Evolutionary conservation across 495 filamentous ascomycete genomes (phyloP).

Genomic region (Ascobolus immersus): DNA sequence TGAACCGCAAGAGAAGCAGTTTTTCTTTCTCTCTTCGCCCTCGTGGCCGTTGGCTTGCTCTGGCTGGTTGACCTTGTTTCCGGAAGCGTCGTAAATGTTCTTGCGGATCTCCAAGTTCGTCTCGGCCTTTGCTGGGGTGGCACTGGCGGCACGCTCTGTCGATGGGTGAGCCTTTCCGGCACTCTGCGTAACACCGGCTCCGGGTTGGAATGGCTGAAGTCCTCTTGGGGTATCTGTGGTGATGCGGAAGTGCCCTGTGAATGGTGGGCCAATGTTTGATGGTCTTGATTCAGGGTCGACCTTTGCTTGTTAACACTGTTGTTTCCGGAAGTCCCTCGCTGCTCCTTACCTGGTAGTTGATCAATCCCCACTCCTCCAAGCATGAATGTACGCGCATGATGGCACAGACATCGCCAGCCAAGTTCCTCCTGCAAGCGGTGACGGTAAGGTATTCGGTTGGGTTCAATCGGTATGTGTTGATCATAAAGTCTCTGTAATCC

Average conservation of each 20-base stretch:
- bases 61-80: constrained; percentile 44
- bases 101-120: constrained; percentile 73
- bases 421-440: constrained; percentile 84
- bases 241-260: constrained; percentile 89
- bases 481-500: constrained; percentile 98
- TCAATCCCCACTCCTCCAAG: constrained; percentile 96
- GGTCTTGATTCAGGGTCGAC: constrained; percentile 87
- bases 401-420: constrained; percentile 91
- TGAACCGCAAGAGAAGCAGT: constrained; percentile 69
- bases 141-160: constrained; percentile 50
- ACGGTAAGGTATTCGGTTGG: constrained; percentile 90
- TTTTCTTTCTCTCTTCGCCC: constrained; percentile 33
- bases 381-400: constrained; percentile 98
- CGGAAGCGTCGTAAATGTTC: constrained; percentile 82
- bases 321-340: not conserved
- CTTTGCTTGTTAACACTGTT: constrained; percentile 20
- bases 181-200: constrained; percentile 43
- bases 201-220: constrained; percentile 80
- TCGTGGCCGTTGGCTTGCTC: constrained; percentile 43
- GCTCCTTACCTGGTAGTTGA: constrained; percentile 81
- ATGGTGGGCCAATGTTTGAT: constrained; percentile 84
- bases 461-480: constrained; percentile 91
- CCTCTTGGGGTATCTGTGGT: constrained; percentile 86
- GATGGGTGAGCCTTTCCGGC: constrained; percentile 43
- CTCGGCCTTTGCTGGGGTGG: constrained; percentile 44